phyloP scores from a whole-genome alignment of 495 filamentous ascomycete species.

The Astrothelium subdiscretum region DNA sequence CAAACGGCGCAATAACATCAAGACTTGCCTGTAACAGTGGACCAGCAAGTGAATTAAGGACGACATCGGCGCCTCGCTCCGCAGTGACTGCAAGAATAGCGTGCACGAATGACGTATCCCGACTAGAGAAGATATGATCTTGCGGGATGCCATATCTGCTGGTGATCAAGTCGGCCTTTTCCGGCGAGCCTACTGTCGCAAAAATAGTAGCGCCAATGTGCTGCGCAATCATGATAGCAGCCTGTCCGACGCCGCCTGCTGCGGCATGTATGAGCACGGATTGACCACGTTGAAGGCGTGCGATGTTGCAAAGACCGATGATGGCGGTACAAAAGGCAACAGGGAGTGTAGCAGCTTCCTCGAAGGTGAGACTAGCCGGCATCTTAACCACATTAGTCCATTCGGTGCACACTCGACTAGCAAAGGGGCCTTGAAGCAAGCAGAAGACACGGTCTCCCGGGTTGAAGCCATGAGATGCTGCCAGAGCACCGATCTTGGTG shows the following conservation, averaged over 20 bases:
- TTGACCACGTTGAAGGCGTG: slow-evolving; percentile 24
- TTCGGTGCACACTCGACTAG: neutral
- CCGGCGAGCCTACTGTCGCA: slow-evolving; percentile 34
- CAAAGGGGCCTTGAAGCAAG: neutral
- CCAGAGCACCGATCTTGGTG: neutral
- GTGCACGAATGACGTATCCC: slow-evolving; percentile 3
- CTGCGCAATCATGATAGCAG: slow-evolving; percentile 35
- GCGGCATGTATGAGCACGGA: slow-evolving; percentile 41
- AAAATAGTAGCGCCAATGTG: slow-evolving; percentile 29
- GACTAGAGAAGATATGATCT: slow-evolving; percentile 30
- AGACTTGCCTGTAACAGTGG: slow-evolving; percentile 9
- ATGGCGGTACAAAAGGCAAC: slow-evolving; percentile 31
- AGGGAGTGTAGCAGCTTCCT: slow-evolving; percentile 36
- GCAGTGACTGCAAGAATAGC: slow-evolving; percentile 5
- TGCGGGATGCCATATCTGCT: slow-evolving; percentile 28
- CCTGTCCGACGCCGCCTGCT: slow-evolving; percentile 37
- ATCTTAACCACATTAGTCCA: neutral
- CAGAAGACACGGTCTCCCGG: neutral
- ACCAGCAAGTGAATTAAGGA: slow-evolving; percentile 15
- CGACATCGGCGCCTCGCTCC: slow-evolving; percentile 14
- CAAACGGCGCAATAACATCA: slow-evolving; percentile 25
- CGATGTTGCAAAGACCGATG: slow-evolving; percentile 29
- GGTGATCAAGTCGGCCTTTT: slow-evolving; percentile 32
- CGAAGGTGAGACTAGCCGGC: slow-evolving; percentile 11
- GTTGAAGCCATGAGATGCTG: neutral